Base-by-base conservation (phyloP, 2,329 filamentous ascomycete genomes). In the Neoascochyta sp. region DNA sequence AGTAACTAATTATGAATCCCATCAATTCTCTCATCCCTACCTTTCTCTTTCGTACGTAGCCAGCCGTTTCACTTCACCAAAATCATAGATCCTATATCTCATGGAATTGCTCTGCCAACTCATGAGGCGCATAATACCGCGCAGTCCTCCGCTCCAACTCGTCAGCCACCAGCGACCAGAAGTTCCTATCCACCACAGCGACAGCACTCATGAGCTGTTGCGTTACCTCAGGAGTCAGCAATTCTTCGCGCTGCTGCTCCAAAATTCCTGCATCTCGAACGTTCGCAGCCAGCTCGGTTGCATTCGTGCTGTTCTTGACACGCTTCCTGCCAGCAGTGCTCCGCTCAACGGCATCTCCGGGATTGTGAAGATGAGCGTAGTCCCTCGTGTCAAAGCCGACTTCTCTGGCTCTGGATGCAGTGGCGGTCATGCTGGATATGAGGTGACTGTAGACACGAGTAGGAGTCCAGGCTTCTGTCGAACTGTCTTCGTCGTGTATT, bases 401-500 rank as follows among this genome's bases (percentile, higher is more conserved):
- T 16, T 65, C 56, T n/a, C 12, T 11, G 3, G 33, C 12, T 1
- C 44, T 27, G 1, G 20, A 26, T 2, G 56, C 57, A 16, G 58
- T 51, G 2, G 36, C 32, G 4, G 52, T 49, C 1, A 39, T 42
- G 22, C 51, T 57, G 24, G 56, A 53, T 14, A 62, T 50, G 41
- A 58, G 65, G 29, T 61, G 60, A 7, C 45, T 45, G 41, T 67
- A 67, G n/a, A 61, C 53, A 0, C 55, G 49, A 1, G 52, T 39
- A 3, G 44, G 34, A 12, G 59, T 65, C 27, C 51, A 46, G 16
- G 32, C 39, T 3, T n/a, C n/a, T n/a, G n/a, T n/a, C n/a, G n/a
- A n/a, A n/a, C n/a, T n/a, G n/a, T n/a, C n/a, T n/a, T n/a, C n/a
- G n/a, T n/a, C n/a, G n/a, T n/a, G n/a, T n/a, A n/a, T n/a, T n/a